These are phyloP conservation scores for Fusarium agapanthi DNA, from an alignment of 2,329 filamentous ascomycete genomes.

Conservation along the genomic window DNA sequence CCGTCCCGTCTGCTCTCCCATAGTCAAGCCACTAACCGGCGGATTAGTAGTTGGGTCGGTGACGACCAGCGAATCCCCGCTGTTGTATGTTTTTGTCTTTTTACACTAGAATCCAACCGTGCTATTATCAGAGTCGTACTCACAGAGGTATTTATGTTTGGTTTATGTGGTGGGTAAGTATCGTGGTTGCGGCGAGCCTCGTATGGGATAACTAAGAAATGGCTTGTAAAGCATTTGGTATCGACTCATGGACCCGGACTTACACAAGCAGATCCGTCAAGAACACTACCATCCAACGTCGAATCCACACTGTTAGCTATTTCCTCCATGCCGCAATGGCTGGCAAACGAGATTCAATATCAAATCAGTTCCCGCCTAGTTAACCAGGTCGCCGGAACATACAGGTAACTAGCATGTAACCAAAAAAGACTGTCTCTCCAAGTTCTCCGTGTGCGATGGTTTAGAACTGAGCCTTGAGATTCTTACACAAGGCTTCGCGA, in stretches of 20 bases:
- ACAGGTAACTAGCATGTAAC: not conserved
- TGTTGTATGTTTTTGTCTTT: not conserved
- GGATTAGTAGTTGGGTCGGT: slow-evolving; percentile 1
- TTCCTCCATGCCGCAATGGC: not conserved
- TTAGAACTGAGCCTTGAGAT: not conserved
- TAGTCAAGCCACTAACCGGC: slow-evolving; percentile 4
- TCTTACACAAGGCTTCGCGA: not conserved
- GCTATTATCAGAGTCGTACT: not conserved
- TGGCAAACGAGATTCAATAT: not conserved
- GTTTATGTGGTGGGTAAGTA: not conserved
- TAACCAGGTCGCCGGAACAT: not conserved
- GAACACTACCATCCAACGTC: not conserved
- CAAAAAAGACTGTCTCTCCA: not conserved
- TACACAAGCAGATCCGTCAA: not conserved
- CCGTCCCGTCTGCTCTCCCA: not conserved
- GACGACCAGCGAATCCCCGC: not conserved
- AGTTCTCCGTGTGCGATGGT: not conserved
- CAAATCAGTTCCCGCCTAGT: no score
- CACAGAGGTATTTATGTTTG: no score
- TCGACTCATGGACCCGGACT: no score
- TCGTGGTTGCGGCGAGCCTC: not conserved
- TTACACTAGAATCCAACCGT: not conserved
- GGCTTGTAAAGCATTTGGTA: not conserved
- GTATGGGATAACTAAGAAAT: not conserved
- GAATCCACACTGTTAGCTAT: not conserved